Evolutionary conservation across 331 rosid genomes (phyloP), one percentile per base, ranked within the genome.

Genomic region (Acacia concinna): DNA sequence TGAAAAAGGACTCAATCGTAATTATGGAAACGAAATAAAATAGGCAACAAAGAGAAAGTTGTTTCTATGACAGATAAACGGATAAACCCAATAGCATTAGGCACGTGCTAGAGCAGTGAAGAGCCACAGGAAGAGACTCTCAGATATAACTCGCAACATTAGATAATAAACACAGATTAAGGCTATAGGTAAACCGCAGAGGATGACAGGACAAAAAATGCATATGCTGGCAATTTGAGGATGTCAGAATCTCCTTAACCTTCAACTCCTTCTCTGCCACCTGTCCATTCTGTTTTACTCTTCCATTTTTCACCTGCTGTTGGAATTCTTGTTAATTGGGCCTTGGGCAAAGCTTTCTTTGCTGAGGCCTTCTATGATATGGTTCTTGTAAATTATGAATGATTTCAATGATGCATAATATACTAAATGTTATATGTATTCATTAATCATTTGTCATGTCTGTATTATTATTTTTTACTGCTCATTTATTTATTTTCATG

Each of bases 371-470:
- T 66, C 31, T n/a, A 49, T 66, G 40, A 14, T 66, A n/a, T 18
- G 18, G 30, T 15, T 31, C 71, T n/a, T 18, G 37, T 23, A 10
- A 6, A 40, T 69, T 18, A 41, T 41, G 56, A 69, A 41, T 40
- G 34, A 68, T 68, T 8, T 43, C 23, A 69, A 25, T 69, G 74
- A 38, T 69, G 38, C 37, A 27, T 25, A 41, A 10, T 49, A 68
- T 34, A 60, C 32, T 78, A 66, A 21, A 34, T 78, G 78, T 67
- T 65, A 34, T 14, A 52, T 52, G n/a, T n/a, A n/a, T n/a, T n/a
- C n/a, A n/a, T n/a, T 66, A 70, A 30, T 68, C 49, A 10, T 38
- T 60, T 5, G 30, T 62, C 46, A 44, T 66, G 13, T 37, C 35
- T 56, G 28, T 52, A 27, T 60, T 30, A 38, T 44, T 27, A 60